Evolutionary conservation across 192 early-diverging fungal species (phyloP), one percentile per base, ranked within the genome.

Genomic region (Pilobolus umbonatus): DNA sequence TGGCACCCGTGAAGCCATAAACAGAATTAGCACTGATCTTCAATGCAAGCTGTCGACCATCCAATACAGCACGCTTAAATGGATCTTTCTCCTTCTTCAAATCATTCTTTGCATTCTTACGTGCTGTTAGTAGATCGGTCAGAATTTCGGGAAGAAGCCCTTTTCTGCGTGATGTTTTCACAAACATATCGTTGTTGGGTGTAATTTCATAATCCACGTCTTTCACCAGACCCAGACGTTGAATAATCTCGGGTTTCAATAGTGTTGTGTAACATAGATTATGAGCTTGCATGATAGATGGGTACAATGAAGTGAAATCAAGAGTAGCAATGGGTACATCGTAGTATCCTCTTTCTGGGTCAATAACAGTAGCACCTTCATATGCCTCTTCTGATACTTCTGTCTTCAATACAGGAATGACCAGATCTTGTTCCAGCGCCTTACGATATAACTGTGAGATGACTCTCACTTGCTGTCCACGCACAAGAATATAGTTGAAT

Each of bases 201-300:
- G 96, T 97, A 2, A 85, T 72, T 21, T 87, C 83, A 66, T 93
- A 97, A 64, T 98, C 95, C 3, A 83, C 71, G 64, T 88, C 90
- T 62, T 79, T 78, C 24, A 85, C 81, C 3, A 94, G 71, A 36
- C 79, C 71, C 25, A 81, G 62, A 44, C 80, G 80, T 61, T 85
- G 77, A 26, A 93, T 81, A 9, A 69, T 75, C 6, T 74, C 52
- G 14, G 72, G 65, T 38, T 70, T 82, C 34, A 92, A 61, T 39
- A 92, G 78, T 0, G 96, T 96, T 0, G 92, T 93, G 70, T 99
- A 99, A 72, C 96, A 99, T 24, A 99, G 80, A 63, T 99, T 99
- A 75, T 96, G 96, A 24, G 93, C 95, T 87, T 96, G 96, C 93
- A 99, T 99, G 60, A 99, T 99, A 8, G 94, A 95, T 15, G 96